Conservation (phyloP, 805 yeast genomes). For the Suhomyces prunicola region DNA sequence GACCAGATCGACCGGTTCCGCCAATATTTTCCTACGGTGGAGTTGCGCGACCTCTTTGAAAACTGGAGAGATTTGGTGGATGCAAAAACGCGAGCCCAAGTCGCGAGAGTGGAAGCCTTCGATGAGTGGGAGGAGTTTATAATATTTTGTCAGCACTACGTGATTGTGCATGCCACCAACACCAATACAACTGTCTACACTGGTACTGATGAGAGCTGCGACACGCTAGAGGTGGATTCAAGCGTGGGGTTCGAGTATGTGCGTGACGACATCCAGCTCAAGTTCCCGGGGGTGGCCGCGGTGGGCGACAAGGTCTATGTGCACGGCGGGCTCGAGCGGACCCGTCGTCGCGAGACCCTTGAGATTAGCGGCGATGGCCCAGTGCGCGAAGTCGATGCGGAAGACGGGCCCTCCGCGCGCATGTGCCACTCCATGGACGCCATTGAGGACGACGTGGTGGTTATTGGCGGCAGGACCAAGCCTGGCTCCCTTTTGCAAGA, state of each 20-base stretch:
- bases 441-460: conserved; percentile 23
- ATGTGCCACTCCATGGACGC: conserved; percentile 56
- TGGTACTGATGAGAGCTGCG: background rate
- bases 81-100: conserved; percentile 31
- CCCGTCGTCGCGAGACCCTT: conserved; percentile 15
- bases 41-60: conserved; percentile 51
- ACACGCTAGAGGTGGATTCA: background rate
- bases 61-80: conserved; percentile 53
- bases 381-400: background rate
- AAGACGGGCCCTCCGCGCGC: conserved; percentile 37
- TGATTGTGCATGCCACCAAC: conserved; percentile 63
- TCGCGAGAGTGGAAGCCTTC: conserved; percentile 59
- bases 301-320: conserved; percentile 20
- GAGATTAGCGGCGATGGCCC: background rate
- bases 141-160: conserved; percentile 71
- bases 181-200: conserved; percentile 10
- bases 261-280: conserved; percentile 24
- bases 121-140: conserved; percentile 86
- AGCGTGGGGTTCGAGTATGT: background rate
- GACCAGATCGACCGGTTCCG: conserved; percentile 52
- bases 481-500: conserved; percentile 48
- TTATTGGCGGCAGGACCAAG: conserved; percentile 66
- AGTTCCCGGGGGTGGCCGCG: conserved; percentile 40
- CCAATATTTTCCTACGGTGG: conserved; percentile 47
- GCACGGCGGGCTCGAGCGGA: conserved; percentile 43